Conservation (phyloP, 2,329 filamentous ascomycete genomes). For the Aspergillus thermomutatus region DNA sequence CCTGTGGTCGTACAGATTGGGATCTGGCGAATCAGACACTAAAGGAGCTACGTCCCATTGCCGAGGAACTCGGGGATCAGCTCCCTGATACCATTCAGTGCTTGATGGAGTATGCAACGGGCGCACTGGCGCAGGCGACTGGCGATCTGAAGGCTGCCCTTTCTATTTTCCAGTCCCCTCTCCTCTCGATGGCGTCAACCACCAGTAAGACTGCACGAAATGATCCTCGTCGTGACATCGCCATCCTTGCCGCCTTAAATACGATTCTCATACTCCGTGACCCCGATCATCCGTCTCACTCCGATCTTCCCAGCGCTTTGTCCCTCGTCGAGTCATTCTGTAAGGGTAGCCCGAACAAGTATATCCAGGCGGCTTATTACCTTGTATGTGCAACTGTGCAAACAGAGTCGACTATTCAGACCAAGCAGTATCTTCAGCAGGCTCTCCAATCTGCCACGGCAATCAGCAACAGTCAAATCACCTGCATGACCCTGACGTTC, state of each 20-base stretch:
- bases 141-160: conserved; percentile 70
- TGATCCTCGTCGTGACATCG: conserved; percentile 60
- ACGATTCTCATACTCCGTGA: conserved; percentile 70
- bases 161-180: conserved; percentile 59
- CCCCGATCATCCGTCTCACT: conserved; percentile 54
- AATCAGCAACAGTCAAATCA: conserved; percentile 71
- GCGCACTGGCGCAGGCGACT: conserved; percentile 71
- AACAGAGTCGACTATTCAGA: conserved; percentile 66
- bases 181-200: conserved; percentile 53
- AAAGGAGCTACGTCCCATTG: conserved; percentile 49
- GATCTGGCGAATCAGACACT: conserved; percentile 58
- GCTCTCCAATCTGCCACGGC: conserved; percentile 68
- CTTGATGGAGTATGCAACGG: conserved; percentile 68
- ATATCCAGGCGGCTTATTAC: conserved; percentile 74
- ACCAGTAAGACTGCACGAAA: conserved; percentile 38
- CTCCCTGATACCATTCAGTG: conserved; percentile 45
- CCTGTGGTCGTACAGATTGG: conserved; percentile 70
- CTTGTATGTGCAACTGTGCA: conserved; percentile 68
- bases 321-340: conserved; percentile 66
- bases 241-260: conserved; percentile 63
- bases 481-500: conserved; percentile 78
- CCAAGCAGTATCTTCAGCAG: conserved; percentile 73
- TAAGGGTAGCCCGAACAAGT: conserved; percentile 64
- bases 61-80: conserved; percentile 42
- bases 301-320: conserved; percentile 59